Conservation (phyloP, 495 filamentous ascomycete genomes). For the Collariella sp. region DNA sequence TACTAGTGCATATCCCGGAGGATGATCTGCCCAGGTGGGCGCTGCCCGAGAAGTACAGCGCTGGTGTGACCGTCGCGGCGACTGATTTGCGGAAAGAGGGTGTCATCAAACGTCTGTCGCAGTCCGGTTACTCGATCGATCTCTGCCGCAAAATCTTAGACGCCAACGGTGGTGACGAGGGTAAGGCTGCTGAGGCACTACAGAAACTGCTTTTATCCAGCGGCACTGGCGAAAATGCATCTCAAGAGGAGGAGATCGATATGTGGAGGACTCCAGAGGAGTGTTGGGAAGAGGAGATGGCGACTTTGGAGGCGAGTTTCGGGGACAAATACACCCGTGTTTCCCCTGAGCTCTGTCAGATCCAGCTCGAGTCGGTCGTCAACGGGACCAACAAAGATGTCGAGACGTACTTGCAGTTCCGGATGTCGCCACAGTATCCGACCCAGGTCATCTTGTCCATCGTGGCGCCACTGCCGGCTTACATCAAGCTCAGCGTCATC, state of each 20-base stretch:
- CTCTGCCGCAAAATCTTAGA: conserved; percentile 70
- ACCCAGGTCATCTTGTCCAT: conserved; percentile 66
- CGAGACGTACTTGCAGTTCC: conserved; percentile 42
- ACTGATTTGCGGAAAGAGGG: conserved; percentile 70
- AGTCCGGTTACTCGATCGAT: conserved; percentile 75
- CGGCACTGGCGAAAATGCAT: conserved; percentile 20
- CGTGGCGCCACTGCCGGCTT: conserved; percentile 65
- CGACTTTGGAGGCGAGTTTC: conserved; percentile 73
- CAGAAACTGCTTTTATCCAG: conserved; percentile 58
- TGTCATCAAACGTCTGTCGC: conserved; percentile 69
- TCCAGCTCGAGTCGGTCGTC: conserved; percentile 43
- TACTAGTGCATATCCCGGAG: conserved; percentile 91
- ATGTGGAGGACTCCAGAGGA: conserved; percentile 41
- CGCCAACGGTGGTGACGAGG: conserved; percentile 59
- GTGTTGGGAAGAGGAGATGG: conserved; percentile 79
- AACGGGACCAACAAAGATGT: conserved; percentile 37
- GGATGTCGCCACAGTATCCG: conserved; percentile 58
- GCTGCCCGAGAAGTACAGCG: conserved; percentile 80
- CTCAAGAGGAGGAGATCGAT: conserved; percentile 21
- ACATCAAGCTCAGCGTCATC: conserved; percentile 84
- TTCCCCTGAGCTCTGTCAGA: conserved; percentile 53
- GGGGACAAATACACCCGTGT: conserved; percentile 50
- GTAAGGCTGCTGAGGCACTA: conserved; percentile 65
- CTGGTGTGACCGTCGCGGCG: conserved; percentile 74
- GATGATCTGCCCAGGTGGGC: conserved; percentile 88